phyloP scores from a whole-genome alignment of 352 stramenopile species.

The Phytophthora constricta region DNA sequence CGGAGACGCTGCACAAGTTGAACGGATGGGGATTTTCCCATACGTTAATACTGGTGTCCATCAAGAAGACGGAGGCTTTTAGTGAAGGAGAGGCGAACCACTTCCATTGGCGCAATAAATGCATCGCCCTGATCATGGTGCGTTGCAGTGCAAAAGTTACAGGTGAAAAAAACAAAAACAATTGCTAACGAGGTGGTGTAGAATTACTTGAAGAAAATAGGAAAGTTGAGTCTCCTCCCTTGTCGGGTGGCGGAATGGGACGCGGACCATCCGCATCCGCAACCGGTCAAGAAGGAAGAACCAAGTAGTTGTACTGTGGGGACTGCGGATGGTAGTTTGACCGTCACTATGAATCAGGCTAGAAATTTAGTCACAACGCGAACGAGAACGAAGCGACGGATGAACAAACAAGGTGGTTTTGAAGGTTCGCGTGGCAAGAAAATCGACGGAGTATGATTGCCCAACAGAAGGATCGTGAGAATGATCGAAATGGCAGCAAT shows the following conservation, averaged over 20 bases:
- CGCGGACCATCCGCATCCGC: neutral
- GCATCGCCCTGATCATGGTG: neutral
- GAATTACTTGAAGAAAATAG: neutral
- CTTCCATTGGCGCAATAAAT: neutral
- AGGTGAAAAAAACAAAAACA: neutral
- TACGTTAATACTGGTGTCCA: neutral
- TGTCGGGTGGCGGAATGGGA: neutral
- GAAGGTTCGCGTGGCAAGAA: neutral
- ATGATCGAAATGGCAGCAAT: neutral
- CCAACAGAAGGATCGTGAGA: neutral
- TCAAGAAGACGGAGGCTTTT: neutral
- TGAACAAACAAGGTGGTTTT: neutral
- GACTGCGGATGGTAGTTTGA: no score
- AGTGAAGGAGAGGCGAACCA: neutral
- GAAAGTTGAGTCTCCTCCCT: neutral
- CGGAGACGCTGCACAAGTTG: neutral
- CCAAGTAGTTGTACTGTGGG: neutral
- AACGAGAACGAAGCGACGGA: neutral
- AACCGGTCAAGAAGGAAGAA: neutral
- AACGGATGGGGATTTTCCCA: neutral
- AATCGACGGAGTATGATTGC: neutral
- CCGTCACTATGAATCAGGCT: neutral
- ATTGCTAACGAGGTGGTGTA: neutral
- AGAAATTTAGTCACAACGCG: neutral
- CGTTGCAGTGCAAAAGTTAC: neutral